Evolutionary conservation across 257 asterid species (phyloP).

Genomic region (Nicotiana tabacum): DNA sequence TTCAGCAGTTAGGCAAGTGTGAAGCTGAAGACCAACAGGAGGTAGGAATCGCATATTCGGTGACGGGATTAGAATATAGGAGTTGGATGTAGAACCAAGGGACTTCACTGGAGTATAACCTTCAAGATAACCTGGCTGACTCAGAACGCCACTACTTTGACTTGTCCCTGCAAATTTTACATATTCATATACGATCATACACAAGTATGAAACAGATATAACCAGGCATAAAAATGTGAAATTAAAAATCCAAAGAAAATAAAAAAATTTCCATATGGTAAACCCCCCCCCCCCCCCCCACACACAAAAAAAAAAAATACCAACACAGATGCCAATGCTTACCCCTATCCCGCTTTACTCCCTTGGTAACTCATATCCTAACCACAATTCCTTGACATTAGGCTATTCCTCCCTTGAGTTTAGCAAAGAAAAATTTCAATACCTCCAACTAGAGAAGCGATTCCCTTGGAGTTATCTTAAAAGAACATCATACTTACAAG

Average conservation of each 20-base stretch:
- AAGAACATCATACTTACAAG: background rate
- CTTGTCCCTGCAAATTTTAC: slow-evolving; percentile 53
- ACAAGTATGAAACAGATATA: background rate
- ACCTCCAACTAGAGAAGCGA: background rate
- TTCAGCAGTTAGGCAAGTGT: slow-evolving; percentile 90
- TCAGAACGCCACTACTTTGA: slow-evolving; percentile 56
- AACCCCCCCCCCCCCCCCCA: background rate
- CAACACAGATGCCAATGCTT: background rate
- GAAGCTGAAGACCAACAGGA: slow-evolving; percentile 81
- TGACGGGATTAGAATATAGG: slow-evolving; percentile 81
- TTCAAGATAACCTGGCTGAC: slow-evolving; percentile 73
- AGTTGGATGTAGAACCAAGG: slow-evolving; percentile 75
- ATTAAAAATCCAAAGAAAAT: background rate
- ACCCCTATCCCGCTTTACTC: slow-evolving; percentile 1
- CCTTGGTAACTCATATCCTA: background rate
- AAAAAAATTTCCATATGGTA: background rate
- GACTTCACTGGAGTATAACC: slow-evolving; percentile 93
- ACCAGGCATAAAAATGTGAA: background rate
- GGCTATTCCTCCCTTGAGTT: background rate
- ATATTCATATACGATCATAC: background rate
- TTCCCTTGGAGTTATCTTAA: background rate
- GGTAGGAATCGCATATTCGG: slow-evolving; percentile 92
- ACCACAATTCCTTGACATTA: background rate
- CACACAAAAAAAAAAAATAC: background rate
- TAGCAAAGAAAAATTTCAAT: background rate